Evolutionary conservation across 352 stramenopile genomes (phyloP), one percentile per base, ranked within the genome.

Genomic region (Globisporangium paddicum): DNA sequence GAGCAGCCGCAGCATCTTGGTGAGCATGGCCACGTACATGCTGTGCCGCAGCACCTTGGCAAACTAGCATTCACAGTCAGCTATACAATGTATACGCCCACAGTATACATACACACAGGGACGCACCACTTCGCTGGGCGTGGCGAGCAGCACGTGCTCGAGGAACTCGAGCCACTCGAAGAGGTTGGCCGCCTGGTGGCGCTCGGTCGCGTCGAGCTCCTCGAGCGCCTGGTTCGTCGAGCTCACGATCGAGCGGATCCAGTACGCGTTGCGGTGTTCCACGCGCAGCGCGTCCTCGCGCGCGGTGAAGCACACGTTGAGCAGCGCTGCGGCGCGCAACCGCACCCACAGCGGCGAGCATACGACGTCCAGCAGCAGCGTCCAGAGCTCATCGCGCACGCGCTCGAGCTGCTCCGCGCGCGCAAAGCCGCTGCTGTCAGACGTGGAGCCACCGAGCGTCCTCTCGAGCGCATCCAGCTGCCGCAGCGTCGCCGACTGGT

Each of bases 131-230:
- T 60, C 58, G 51, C 68, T 79, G 1, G 64, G 53, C 25, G 76
- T 78, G 16, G 69, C 67, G 40, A 77, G 35, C 21, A 90, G 63
- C 41, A 87, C 61, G 26, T 73, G 55, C 41, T 87, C 73, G 18
- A 90, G 62, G 53, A 90, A 90, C 14, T 64, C 71, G 19, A 90
- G 64, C 81, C 78, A 89, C 9, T 69, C 67, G 57, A 89, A 87
- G 21, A 90, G 58, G 16, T 73, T 67, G 5, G 72, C 67, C 19
- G 69, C 72, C 40, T 88, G 72, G 10, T 56, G 55, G n/a, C 62
- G 45, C 41, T 75, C 63, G 2, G 62, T 71, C 2, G 77, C 67
- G 59, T 83, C 59, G 14, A 87, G 57, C 41, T 88, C 82, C 47
- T 88, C 78, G 49, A 88, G 60, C 1, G 72, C 69, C 53, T 91